These are phyloP conservation scores for Oenanthe sinensis DNA, from an alignment of 129 eudicot genomes.

Conservation along the genomic window DNA sequence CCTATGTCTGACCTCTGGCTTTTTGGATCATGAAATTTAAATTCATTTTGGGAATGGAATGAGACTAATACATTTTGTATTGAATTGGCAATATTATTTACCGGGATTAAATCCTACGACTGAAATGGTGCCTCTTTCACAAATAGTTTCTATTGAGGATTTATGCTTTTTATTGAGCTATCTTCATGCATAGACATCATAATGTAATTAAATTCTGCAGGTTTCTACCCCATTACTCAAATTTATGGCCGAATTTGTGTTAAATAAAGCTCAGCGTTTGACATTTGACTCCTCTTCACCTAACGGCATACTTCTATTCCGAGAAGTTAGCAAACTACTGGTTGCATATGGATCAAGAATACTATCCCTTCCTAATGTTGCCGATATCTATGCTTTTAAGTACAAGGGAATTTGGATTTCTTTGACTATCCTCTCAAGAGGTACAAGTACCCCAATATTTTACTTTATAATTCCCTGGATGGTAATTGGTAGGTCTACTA, in stretches of 20 bases:
- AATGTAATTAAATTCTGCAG: conserved; percentile 27
- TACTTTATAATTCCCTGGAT: not conserved
- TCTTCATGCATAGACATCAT: not conserved
- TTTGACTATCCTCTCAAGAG: conserved; percentile 75
- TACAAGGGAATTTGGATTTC: conserved; percentile 92
- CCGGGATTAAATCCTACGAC: not conserved
- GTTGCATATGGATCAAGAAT: conserved; percentile 91
- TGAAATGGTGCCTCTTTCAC: not conserved
- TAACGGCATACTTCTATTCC: conserved; percentile 91
- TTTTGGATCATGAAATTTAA: not conserved
- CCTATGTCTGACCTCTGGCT: not conserved
- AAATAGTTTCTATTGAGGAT: not conserved
- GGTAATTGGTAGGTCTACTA: not conserved
- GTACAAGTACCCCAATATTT: conserved; percentile 25
- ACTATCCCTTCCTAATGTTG: conserved; percentile 54
- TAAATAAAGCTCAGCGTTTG: conserved; percentile 86
- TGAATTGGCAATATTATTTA: not conserved
- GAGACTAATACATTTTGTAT: not conserved
- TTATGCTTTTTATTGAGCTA: not conserved
- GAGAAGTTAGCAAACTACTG: conserved; percentile 94
- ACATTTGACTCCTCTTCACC: conserved; percentile 94
- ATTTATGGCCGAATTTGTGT: conserved; percentile 90
- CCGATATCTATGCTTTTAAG: conserved; percentile 81
- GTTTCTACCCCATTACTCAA: conserved; percentile 91
- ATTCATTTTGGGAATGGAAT: not conserved